Percentiles rank a stretch among this genome's conserved stretches.
These are phyloP conservation scores for Penicillium nucicola DNA, from an alignment of 495 filamentous ascomycete genomes.

Conservation along the genomic window DNA sequence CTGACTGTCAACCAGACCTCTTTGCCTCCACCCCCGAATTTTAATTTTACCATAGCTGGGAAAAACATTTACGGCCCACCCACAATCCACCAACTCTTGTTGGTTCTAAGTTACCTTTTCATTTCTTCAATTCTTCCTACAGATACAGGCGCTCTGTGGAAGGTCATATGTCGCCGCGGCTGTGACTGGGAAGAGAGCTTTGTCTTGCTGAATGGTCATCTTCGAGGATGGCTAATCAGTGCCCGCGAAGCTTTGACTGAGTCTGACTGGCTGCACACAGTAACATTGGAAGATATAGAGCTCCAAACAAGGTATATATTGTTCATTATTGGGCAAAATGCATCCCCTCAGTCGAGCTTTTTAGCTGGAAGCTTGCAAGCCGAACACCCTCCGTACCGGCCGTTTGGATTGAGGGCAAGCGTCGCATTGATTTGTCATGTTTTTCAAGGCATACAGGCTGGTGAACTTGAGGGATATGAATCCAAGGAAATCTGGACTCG, in stretches of 20 bases:
- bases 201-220: background rate
- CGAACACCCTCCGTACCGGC: background rate
- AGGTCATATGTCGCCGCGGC: background rate
- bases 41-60: background rate
- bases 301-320: background rate
- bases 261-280: background rate
- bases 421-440: background rate
- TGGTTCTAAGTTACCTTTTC: background rate
- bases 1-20: background rate
- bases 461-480: background rate
- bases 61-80: background rate
- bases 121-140: background rate
- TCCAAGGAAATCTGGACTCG: background rate
- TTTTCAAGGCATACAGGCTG: background rate
- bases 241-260: background rate
- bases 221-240: background rate
- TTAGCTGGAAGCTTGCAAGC: background rate
- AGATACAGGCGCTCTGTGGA: background rate
- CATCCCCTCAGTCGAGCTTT: background rate
- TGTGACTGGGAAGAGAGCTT: background rate
- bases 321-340: background rate
- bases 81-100: background rate
- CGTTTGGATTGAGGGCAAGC: background rate
- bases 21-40: background rate
- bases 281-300: background rate